Base-by-base conservation (phyloP, 2,329 filamentous ascomycete genomes). In the Colletotrichum chlorophyti region DNA sequence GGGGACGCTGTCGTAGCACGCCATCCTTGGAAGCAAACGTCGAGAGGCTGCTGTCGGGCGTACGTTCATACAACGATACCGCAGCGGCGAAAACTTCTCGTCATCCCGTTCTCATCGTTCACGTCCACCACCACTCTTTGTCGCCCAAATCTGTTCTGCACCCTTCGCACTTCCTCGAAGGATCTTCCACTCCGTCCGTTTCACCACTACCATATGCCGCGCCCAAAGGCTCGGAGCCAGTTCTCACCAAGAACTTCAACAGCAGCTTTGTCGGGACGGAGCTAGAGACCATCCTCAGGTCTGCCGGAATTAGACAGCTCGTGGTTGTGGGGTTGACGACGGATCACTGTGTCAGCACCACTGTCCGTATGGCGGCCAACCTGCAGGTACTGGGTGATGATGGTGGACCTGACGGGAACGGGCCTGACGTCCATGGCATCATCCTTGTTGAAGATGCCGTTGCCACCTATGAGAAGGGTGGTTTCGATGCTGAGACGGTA, bases 281-380 rank as follows among this genome's bases (percentile, higher is more conserved):
- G 0, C 69, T 82, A 8, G 76, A 79, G 54, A 53, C 58, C 1
- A 64, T 71, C 26, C 61, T 82, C 19, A 67, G 70, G 5, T 58
- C 61, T 3, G 67, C 68, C 12, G 66, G 63, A 0, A 67, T 78
- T 14, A 57, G 70, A 9, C 75, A 78, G 55, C 66, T 79, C 1
- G 55, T 79, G 15, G 64, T 80, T 24, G 68, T 67, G 2, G 79
- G 78, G 0, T 58, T 81, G 53, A 79, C 75, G 4, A 80, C 78
- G 31, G 79, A 81, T 65, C 79, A 81, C 60, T 82, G 79, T 50
- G 77, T 82, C 12, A 79, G 74, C 54, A 81, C 79, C 4, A 76
- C 75, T 2, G 72, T 74, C 21, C 73, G 79, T 7, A 79, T 80
- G 76, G 78, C 78, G 1, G 74, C 68, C 15, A 81, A 82, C 59